These are phyloP conservation scores for Fomitiporia mediterranea DNA, from an alignment of 1,284 basidiomycete species.

Conservation along the genomic window DNA sequence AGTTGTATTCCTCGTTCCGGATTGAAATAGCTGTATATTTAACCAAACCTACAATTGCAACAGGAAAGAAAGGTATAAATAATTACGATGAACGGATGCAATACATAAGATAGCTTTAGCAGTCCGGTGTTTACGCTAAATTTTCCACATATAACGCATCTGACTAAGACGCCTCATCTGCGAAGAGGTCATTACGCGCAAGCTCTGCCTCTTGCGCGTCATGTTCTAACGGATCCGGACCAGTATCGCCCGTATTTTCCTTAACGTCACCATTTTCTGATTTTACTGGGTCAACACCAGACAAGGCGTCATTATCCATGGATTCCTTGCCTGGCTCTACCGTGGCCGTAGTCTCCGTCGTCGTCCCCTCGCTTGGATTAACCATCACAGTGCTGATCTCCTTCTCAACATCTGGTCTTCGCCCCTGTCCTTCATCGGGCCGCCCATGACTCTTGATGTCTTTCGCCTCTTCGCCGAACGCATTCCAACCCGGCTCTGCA, in stretches of 20 bases:
- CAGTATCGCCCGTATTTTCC: not conserved
- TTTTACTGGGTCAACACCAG: not conserved
- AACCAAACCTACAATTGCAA: not conserved
- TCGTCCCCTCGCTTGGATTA: not conserved
- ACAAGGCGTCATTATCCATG: not conserved
- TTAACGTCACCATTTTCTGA: not conserved
- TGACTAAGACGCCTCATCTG: constrained; percentile 1
- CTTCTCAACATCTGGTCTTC: constrained; percentile 13
- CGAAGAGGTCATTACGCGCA: constrained; percentile 19
- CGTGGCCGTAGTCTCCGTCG: not conserved
- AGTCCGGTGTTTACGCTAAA: constrained; percentile 13
- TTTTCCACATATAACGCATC: not conserved
- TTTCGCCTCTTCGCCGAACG: constrained; percentile 19
- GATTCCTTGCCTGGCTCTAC: not conserved
- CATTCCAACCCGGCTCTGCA: constrained; percentile 21
- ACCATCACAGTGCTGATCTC: constrained; percentile 19
- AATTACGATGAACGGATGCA: constrained; percentile 10
- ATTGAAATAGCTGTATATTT: not conserved
- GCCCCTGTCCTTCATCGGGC: constrained; percentile 8
- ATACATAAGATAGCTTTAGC: not conserved
- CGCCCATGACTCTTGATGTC: constrained; percentile 12
- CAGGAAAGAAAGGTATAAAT: constrained; percentile 9
- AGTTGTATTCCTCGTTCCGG: not conserved
- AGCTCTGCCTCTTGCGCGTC: constrained; percentile 20
- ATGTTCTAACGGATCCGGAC: constrained; percentile 8